A percentile compares a stretch with the other conserved stretches of the same genome.
phyloP scores from a whole-genome alignment of 352 stramenopile genomes.

The Phytophthora litchii region DNA sequence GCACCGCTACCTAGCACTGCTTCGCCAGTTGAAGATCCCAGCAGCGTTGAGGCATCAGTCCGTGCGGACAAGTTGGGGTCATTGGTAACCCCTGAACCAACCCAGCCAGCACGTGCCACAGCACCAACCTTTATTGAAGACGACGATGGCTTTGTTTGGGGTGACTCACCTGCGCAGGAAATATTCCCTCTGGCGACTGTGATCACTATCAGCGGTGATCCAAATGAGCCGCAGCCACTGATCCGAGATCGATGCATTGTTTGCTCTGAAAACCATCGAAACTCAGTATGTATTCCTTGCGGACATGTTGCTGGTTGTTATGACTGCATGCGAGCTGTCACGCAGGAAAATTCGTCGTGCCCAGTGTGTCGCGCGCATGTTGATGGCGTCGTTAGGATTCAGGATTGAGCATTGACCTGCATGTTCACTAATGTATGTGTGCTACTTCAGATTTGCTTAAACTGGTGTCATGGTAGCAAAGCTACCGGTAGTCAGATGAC shows the following conservation, averaged over 20 bases:
- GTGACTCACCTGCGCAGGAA: conserved; percentile 6
- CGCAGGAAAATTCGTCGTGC: conserved; percentile 36
- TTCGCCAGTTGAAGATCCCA: conserved; percentile 1
- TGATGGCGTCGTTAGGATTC: conserved; percentile 50
- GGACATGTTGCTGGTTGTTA: conserved; percentile 66
- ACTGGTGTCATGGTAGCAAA: too few relatives aligned
- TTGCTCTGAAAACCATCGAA: conserved; percentile 50
- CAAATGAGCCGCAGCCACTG: conserved; percentile 23
- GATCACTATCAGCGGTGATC: conserved; percentile 32
- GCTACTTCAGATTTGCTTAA: too few relatives aligned
- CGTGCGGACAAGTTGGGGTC: conserved; percentile 6
- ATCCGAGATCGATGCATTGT: conserved; percentile 48
- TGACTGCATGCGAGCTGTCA: conserved; percentile 46
- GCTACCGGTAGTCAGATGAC: too few relatives aligned
- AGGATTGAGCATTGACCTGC: conserved; percentile 33
- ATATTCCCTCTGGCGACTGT: conserved; percentile 30
- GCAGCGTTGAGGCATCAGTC: not conserved
- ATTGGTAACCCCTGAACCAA: conserved; percentile 9
- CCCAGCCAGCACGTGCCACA: conserved; percentile 4
- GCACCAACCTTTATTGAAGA: conserved; percentile 41
- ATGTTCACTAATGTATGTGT: too few relatives aligned
- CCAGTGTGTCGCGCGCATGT: conserved; percentile 59
- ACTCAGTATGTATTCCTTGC: conserved; percentile 67
- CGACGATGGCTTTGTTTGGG: conserved; percentile 21
- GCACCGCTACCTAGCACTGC: not conserved